Evolutionary conservation across 345 rosid species (phyloP).

Genomic region (Viola odorata): DNA sequence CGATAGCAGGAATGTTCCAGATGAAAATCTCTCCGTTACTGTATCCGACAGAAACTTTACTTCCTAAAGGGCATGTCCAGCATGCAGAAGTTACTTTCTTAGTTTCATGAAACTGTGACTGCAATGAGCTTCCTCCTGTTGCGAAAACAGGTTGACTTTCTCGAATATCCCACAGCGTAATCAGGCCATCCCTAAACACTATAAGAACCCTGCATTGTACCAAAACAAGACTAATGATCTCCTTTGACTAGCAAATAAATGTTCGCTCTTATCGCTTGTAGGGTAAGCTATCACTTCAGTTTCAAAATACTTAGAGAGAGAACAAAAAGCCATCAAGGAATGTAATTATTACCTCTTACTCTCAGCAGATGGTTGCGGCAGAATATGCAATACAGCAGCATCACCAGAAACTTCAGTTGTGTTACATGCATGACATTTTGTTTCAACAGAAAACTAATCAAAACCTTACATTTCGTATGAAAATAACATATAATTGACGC

Average conservation of each 20-base stretch:
- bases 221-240: background rate
- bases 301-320: background rate
- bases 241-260: too few species aligned
- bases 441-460: background rate
- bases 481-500: background rate
- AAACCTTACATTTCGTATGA: background rate
- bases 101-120: conserved; percentile 43
- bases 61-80: conserved; percentile 85
- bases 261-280: too few species aligned
- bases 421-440: conserved; percentile 35
- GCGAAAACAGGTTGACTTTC: conserved; percentile 55
- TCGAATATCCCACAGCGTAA: conserved; percentile 67
- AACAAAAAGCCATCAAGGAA: background rate
- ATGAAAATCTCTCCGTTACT: conserved; percentile 70
- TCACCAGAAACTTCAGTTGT: conserved; percentile 45
- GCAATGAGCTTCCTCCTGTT: conserved; percentile 52
- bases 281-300: background rate
- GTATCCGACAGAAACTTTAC: conserved; percentile 77
- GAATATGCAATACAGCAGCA: conserved; percentile 46
- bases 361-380: conserved; percentile 78
- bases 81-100: conserved; percentile 80
- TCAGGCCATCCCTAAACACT: conserved; percentile 62
- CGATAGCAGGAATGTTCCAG: conserved; percentile 51
- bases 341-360: conserved; percentile 58
- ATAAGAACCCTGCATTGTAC: conserved; percentile 56